Evolutionary conservation across 2,329 filamentous ascomycete genomes (phyloP).

Genomic region (Scytalidium sp.): DNA sequence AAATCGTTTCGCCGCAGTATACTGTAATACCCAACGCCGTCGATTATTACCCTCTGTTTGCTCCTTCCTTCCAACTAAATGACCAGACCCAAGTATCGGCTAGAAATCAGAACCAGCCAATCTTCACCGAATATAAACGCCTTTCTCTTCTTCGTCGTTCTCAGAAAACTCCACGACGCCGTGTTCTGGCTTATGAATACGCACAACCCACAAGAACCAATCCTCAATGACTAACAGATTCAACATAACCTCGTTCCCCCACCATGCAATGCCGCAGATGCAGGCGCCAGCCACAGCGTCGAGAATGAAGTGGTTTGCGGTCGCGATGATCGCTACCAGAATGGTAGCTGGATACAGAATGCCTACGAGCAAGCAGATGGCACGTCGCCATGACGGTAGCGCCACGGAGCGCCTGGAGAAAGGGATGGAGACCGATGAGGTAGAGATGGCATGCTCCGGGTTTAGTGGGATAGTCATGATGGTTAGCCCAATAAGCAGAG

Average conservation of each 20-base stretch:
- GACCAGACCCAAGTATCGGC: no score
- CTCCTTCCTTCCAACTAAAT: no score
- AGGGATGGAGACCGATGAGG: conserved; percentile 29
- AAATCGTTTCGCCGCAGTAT: no score
- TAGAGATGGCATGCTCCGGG: conserved; percentile 44
- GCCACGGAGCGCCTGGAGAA: conserved; percentile 30
- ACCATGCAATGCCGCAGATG: conserved; percentile 60
- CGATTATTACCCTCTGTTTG: no score
- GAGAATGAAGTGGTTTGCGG: conserved; percentile 62
- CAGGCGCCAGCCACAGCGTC: conserved; percentile 63
- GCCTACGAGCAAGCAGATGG: conserved; percentile 47
- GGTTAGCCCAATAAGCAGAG: conserved; percentile 68
- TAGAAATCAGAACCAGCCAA: neutral
- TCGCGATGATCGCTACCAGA: conserved; percentile 55
- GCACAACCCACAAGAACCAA: conserved; percentile 58
- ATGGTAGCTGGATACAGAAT: conserved; percentile 64
- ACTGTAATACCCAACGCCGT: no score
- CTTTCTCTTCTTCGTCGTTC: neutral
- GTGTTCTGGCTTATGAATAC: conserved; percentile 58
- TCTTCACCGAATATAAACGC: neutral
- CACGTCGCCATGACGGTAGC: conserved; percentile 47
- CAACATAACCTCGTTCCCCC: conserved; percentile 47
- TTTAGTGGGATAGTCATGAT: conserved; percentile 63
- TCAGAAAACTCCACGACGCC: conserved; percentile 7
- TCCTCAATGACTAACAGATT: conserved; percentile 63